phyloP scores from a whole-genome alignment of 2,329 filamentous ascomycete species.

The Fusarium newnesense region DNA sequence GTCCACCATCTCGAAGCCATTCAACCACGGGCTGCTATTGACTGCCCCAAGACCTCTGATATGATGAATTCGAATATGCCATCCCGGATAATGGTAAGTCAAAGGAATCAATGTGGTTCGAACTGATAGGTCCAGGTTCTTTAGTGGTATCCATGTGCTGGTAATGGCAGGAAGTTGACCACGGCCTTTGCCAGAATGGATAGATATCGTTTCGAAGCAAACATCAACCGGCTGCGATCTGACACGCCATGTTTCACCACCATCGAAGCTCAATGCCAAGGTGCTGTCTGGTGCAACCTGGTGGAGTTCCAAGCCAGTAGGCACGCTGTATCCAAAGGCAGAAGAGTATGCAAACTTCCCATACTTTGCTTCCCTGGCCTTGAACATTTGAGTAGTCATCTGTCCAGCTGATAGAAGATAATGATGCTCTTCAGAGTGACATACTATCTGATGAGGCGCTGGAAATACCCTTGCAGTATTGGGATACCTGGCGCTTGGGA shows the following conservation, averaged over 20 bases:
- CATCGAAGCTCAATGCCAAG: constrained; percentile 44
- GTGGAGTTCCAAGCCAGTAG: constrained; percentile 46
- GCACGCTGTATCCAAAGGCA: constrained; percentile 56
- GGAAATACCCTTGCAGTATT: constrained; percentile 1
- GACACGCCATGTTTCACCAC: constrained; percentile 44
- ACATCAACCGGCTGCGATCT: constrained; percentile 39
- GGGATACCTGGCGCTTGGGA: background rate
- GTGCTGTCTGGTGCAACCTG: constrained; percentile 49
- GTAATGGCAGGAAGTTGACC: background rate
- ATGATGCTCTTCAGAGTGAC: constrained; percentile 53
- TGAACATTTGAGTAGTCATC: constrained; percentile 50
- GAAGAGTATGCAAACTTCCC: constrained; percentile 61
- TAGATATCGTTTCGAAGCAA: background rate
- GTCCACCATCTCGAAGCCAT: constrained; percentile 15
- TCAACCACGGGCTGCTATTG: background rate
- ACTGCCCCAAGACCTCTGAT: background rate
- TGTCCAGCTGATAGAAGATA: constrained; percentile 55
- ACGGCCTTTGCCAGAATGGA: background rate
- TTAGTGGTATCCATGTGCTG: constrained; percentile 32
- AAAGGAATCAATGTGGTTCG: constrained; percentile 45
- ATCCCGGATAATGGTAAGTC: constrained; percentile 45
- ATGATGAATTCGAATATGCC: constrained; percentile 45
- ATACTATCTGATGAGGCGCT: constrained; percentile 56
- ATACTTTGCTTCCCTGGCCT: constrained; percentile 57
- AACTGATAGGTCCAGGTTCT: constrained; percentile 30